These are phyloP conservation scores for Linderina pennispora DNA, from an alignment of 192 early-diverging fungal genomes.

Conservation along the genomic window DNA sequence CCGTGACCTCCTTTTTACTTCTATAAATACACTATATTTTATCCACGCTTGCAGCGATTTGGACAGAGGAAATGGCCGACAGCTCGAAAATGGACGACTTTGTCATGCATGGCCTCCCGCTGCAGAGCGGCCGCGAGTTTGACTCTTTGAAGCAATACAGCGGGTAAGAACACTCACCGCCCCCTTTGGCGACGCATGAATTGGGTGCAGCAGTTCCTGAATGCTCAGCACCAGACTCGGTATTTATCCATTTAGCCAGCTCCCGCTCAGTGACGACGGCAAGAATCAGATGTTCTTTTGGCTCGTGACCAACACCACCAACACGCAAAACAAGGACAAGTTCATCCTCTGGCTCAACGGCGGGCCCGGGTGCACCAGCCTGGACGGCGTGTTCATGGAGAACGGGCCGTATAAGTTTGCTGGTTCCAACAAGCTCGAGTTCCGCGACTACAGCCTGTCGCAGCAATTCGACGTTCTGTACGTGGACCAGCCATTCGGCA, in stretches of 20 bases:
- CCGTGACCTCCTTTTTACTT: no score
- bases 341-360: conserved; percentile 62
- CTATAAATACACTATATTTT: no score
- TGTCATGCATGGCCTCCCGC: conserved; percentile 18
- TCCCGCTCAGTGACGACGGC: no score
- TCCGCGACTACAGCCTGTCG: conserved; percentile 35
- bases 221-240: no score
- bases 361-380: conserved; percentile 55
- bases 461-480: conserved; percentile 47
- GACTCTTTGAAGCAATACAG: conserved; percentile 27
- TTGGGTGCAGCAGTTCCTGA: no score
- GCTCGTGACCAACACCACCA: conserved; percentile 45
- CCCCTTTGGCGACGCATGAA: no score
- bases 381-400: conserved; percentile 64
- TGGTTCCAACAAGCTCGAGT: conserved; percentile 15
- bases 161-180: conserved; percentile 19
- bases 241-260: no score
- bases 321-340: conserved; percentile 40
- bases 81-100: no score
- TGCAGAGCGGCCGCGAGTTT: conserved; percentile 29
- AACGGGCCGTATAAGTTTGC: conserved; percentile 56
- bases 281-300: conserved; percentile 48
- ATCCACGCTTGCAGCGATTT: no score
- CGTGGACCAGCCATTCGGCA: conserved; percentile 65
- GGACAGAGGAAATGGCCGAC: no score